Evolutionary conservation across 495 filamentous ascomycete genomes (phyloP).

Genomic region (Penicillium atrosanguineum): DNA sequence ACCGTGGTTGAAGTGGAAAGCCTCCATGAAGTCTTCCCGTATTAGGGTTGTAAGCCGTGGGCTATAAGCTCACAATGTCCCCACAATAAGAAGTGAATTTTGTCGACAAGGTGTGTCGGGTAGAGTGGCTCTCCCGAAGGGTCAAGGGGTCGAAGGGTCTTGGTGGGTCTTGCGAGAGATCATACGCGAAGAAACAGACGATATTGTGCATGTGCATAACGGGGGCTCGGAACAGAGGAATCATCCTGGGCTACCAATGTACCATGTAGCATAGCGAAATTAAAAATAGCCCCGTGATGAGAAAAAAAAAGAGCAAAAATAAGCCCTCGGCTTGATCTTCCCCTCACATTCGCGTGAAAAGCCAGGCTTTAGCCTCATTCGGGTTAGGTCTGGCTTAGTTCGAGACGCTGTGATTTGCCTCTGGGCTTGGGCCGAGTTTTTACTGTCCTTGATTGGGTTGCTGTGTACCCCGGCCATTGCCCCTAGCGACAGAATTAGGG

Average conservation of each 20-base stretch:
- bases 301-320: background rate
- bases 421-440: background rate
- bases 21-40: too few species aligned
- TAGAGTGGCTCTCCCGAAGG: too few species aligned
- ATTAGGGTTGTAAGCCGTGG: too few species aligned
- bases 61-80: too few species aligned
- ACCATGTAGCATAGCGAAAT: background rate
- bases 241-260: background rate
- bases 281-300: conserved; percentile 13
- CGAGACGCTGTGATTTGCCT: background rate
- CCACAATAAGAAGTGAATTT: too few species aligned
- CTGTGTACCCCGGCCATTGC: conserved; percentile 7
- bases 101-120: too few species aligned
- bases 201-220: background rate
- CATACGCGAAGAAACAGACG: background rate
- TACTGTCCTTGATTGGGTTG: background rate
- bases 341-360: background rate
- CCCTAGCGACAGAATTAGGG: conserved; percentile 17
- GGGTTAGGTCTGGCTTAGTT: background rate
- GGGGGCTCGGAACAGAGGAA: background rate
- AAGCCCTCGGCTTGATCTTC: conserved; percentile 13
- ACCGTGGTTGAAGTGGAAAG: too few species aligned
- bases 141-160: too few species aligned
- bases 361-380: background rate
- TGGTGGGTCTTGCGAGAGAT: too few species aligned